Evolutionary conservation across 768 basidiomycete species (phyloP).

Genomic region (Pholiota conissans): DNA sequence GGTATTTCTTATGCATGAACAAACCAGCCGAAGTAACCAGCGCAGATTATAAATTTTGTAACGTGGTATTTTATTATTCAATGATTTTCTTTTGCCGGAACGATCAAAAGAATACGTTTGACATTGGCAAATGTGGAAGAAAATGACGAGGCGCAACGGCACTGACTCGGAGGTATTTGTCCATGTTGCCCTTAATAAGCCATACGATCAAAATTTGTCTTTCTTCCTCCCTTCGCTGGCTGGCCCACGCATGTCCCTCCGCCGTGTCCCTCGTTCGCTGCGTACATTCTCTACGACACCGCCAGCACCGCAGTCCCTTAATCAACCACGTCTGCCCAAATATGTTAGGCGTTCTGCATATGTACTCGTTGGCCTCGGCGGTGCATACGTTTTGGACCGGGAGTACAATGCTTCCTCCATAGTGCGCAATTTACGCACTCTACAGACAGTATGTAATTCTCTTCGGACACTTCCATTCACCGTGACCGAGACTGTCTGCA

Average conservation of each 20-base stretch:
- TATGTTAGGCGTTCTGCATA: constrained; percentile 32
- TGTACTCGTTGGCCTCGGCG: constrained; percentile 37
- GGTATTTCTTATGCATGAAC: no score
- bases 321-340: neutral
- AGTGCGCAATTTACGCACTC: constrained; percentile 51
- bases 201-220: neutral
- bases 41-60: no score
- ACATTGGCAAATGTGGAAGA: neutral
- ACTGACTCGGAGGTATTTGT: neutral
- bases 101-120: no score
- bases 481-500: constrained; percentile 20
- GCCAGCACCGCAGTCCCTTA: neutral
- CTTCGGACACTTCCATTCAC: neutral
- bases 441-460: constrained; percentile 42
- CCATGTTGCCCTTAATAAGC: neutral
- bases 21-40: no score
- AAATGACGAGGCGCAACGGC: neutral
- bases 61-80: no score
- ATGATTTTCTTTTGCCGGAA: no score
- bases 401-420: constrained; percentile 60
- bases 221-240: neutral
- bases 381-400: constrained; percentile 46
- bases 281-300: neutral
- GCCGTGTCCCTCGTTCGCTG: neutral
- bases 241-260: constrained; percentile 3